A percentile compares a stretch with the other conserved stretches of the same genome.
Conservation (phyloP, 2,329 filamentous ascomycete species). For the Bipolaris zeicola region DNA sequence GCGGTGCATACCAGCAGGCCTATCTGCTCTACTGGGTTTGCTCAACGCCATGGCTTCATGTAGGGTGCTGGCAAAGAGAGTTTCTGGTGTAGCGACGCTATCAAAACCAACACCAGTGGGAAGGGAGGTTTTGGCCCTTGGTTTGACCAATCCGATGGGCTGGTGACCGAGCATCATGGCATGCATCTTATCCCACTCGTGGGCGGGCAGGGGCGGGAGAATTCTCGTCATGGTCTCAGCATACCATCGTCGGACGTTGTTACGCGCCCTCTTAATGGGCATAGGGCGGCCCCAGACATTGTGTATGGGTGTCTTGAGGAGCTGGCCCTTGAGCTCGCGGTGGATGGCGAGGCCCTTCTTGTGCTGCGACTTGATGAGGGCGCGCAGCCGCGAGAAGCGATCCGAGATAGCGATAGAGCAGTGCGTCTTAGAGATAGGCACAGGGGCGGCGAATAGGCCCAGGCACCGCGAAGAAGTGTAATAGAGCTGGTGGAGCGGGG, state of each 20-base stretch:
- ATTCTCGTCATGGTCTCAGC: slow-evolving; percentile 50
- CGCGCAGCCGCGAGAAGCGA: slow-evolving; percentile 39
- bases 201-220: slow-evolving; percentile 52
- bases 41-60: slow-evolving; percentile 28
- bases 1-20: slow-evolving; percentile 26
- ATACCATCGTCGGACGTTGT: slow-evolving; percentile 53
- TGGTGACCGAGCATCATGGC: slow-evolving; percentile 47
- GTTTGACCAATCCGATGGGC: slow-evolving; percentile 32
- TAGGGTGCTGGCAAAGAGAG: slow-evolving; percentile 14
- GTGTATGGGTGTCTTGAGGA: slow-evolving; percentile 47
- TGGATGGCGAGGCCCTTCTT: slow-evolving; percentile 24
- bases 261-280: slow-evolving; percentile 52
- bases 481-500: slow-evolving; percentile 46
- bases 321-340: slow-evolving; percentile 30
- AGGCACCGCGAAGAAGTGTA: slow-evolving; percentile 39
- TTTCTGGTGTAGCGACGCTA: background rate
- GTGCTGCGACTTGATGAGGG: slow-evolving; percentile 35
- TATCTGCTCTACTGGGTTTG: slow-evolving; percentile 36
- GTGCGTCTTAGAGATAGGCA: slow-evolving; percentile 14
- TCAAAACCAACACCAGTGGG: background rate
- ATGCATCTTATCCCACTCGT: slow-evolving; percentile 53
- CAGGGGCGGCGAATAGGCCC: slow-evolving; percentile 40
- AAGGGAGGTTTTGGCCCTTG: slow-evolving; percentile 21
- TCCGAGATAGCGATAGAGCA: slow-evolving; percentile 36
- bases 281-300: slow-evolving; percentile 56